phyloP scores from a whole-genome alignment of 768 basidiomycete genomes.

The Agrocybe pediades region DNA sequence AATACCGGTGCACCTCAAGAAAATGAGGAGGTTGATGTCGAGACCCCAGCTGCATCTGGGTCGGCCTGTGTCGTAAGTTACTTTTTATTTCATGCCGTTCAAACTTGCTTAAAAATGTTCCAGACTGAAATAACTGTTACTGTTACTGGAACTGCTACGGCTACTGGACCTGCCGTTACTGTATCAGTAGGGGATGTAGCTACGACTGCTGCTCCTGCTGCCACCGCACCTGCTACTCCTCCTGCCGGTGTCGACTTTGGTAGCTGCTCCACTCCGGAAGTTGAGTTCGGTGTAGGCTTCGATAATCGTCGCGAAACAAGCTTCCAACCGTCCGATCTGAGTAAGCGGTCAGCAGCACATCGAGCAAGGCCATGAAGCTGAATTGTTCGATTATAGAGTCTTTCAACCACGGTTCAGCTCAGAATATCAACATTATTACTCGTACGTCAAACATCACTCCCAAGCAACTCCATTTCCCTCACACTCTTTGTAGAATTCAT shows the following conservation, averaged over 20 bases:
- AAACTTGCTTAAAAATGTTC: background rate
- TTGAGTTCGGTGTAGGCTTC: constrained; percentile 59
- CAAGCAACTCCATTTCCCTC: background rate
- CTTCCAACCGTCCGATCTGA: constrained; percentile 55
- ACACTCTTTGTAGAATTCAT: constrained; percentile 39
- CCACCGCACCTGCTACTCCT: constrained; percentile 19
- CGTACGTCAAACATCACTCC: constrained; percentile 21
- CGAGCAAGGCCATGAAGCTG: no score
- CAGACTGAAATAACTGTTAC: constrained; percentile 37
- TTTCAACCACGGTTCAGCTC: constrained; percentile 56
- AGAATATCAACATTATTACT: constrained; percentile 57
- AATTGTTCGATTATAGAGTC: no score
- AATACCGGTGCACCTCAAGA: background rate
- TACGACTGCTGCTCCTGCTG: constrained; percentile 20
- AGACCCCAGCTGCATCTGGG: constrained; percentile 7
- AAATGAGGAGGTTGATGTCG: constrained; percentile 1
- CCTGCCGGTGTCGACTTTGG: constrained; percentile 47
- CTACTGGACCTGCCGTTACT: constrained; percentile 28
- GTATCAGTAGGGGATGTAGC: constrained; percentile 27
- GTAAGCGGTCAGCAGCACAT: constrained; percentile 25
- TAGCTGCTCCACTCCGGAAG: constrained; percentile 55
- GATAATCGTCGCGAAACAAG: constrained; percentile 59
- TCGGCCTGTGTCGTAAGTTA: constrained; percentile 23
- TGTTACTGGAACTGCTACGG: constrained; percentile 30
- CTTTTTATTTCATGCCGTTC: background rate